These are phyloP conservation scores for Hypomyces perniciosus DNA, from an alignment of 2,329 filamentous ascomycete species.

Conservation along the genomic window DNA sequence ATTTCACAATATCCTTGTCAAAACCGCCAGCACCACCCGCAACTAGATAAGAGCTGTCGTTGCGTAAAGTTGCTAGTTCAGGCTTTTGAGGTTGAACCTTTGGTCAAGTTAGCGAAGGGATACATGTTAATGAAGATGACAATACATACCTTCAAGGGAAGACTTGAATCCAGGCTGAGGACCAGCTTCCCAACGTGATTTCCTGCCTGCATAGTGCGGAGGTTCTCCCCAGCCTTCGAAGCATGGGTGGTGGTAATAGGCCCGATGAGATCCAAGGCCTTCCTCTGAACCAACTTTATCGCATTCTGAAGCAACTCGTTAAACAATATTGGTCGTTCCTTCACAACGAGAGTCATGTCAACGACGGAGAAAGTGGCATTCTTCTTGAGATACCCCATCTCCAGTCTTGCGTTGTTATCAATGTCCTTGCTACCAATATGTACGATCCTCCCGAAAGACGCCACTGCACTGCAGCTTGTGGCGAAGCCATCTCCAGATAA, in stretches of 20 bases:
- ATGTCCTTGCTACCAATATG: conserved; percentile 8
- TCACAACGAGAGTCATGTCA: conserved; percentile 6
- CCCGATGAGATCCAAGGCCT: not conserved
- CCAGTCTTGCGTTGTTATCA: conserved; percentile 1
- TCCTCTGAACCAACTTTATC: conserved; percentile 5
- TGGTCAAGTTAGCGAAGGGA: not conserved
- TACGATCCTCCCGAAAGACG: conserved; percentile 8
- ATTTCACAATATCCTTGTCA: conserved; percentile 3
- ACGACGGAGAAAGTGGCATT: conserved; percentile 7
- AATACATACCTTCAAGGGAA: conserved; percentile 8
- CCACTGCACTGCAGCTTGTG: conserved; percentile 1
- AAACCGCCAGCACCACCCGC: not conserved
- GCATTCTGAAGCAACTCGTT: conserved; percentile 6
- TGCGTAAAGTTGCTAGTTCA: conserved; percentile 1
- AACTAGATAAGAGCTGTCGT: conserved; percentile 9
- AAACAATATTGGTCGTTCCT: conserved; percentile 3
- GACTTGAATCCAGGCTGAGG: conserved; percentile 3
- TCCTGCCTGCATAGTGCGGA: conserved; percentile 8
- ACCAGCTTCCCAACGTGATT: conserved; percentile 3
- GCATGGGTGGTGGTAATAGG: conserved; percentile 4
- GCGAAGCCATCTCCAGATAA: conserved; percentile 10
- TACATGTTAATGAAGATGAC: not conserved
- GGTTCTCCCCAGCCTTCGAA: conserved; percentile 2
- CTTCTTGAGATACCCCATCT: conserved; percentile 4
- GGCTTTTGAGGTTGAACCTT: conserved; percentile 11